A percentile compares a stretch with the other conserved stretches of the same genome.
Conservation (phyloP, 768 basidiomycete genomes). For the Aureoboletus auriporus region DNA sequence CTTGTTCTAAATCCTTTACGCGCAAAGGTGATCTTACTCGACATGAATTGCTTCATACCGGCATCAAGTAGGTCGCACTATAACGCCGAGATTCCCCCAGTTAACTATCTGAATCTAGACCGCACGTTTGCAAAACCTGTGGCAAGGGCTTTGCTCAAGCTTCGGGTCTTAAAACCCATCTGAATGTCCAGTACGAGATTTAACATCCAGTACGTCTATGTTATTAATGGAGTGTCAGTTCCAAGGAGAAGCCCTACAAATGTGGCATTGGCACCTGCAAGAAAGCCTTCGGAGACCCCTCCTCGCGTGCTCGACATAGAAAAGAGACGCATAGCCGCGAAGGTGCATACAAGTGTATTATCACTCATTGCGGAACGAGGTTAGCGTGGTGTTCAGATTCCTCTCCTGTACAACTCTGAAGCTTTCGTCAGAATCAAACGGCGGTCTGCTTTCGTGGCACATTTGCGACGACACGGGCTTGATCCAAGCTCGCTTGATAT, state of each 20-base stretch:
- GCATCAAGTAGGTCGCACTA: constrained; percentile 39
- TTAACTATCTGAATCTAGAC: constrained; percentile 34
- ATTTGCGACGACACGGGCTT: constrained; percentile 49
- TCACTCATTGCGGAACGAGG: constrained; percentile 45
- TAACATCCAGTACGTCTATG: not conserved
- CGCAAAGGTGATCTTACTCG: constrained; percentile 60
- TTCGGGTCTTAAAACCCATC: constrained; percentile 59
- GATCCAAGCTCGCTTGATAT: constrained; percentile 22
- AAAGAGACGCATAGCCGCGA: constrained; percentile 51
- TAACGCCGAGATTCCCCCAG: not conserved
- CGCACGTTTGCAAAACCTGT: constrained; percentile 49
- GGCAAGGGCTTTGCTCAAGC: constrained; percentile 54
- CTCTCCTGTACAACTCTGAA: not conserved
- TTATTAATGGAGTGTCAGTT: constrained; percentile 33
- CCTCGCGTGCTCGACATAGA: constrained; percentile 61
- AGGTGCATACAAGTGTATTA: constrained; percentile 44
- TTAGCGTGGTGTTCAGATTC: constrained; percentile 18
- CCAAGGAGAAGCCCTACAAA: constrained; percentile 45
- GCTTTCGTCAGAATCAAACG: constrained; percentile 54
- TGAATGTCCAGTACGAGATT: constrained; percentile 58
- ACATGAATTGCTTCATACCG: constrained; percentile 49
- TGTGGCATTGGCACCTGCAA: constrained; percentile 48
- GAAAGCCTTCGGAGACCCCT: constrained; percentile 62
- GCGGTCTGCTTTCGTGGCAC: constrained; percentile 50
- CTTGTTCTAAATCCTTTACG: constrained; percentile 48